These are phyloP conservation scores for Diaporthe citri DNA, from an alignment of 2,329 filamentous ascomycete species.

Conservation along the genomic window DNA sequence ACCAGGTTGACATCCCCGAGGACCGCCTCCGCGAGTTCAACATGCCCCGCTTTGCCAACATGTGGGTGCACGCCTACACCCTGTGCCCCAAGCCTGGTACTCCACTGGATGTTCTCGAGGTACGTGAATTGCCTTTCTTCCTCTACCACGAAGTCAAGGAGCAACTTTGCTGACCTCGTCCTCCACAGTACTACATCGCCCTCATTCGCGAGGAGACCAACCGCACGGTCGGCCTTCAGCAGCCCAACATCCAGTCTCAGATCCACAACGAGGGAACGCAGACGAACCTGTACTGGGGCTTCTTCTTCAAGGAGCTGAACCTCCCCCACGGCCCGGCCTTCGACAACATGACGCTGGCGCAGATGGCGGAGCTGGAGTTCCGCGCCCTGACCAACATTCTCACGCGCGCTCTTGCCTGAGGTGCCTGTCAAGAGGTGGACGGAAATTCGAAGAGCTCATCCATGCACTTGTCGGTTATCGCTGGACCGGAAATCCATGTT, in stretches of 20 bases:
- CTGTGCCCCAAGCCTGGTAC: constrained; percentile 62
- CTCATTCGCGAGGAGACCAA: constrained; percentile 66
- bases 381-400: constrained; percentile 63
- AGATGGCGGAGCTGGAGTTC: constrained; percentile 62
- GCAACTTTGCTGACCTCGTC: not conserved
- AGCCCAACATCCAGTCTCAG: constrained; percentile 56
- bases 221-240: constrained; percentile 53
- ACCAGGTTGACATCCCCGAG: constrained; percentile 53
- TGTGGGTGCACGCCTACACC: constrained; percentile 67
- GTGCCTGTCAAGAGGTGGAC: not conserved
- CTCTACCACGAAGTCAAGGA: too few species aligned
- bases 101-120: constrained; percentile 67
- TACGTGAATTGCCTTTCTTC: constrained; percentile 45
- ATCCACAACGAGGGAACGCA: constrained; percentile 50
- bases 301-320: constrained; percentile 62
- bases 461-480: not conserved
- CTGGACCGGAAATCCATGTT: not conserved
- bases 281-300: constrained; percentile 64
- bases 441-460: not conserved
- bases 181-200: constrained; percentile 66
- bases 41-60: constrained; percentile 60
- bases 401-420: constrained; percentile 52
- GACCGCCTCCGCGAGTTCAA: constrained; percentile 55
- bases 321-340: constrained; percentile 57
- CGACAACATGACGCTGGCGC: constrained; percentile 62